Evolutionary conservation across 768 basidiomycete genomes (phyloP), one percentile per base, ranked within the genome.

Genomic region (Boletus sp.): DNA sequence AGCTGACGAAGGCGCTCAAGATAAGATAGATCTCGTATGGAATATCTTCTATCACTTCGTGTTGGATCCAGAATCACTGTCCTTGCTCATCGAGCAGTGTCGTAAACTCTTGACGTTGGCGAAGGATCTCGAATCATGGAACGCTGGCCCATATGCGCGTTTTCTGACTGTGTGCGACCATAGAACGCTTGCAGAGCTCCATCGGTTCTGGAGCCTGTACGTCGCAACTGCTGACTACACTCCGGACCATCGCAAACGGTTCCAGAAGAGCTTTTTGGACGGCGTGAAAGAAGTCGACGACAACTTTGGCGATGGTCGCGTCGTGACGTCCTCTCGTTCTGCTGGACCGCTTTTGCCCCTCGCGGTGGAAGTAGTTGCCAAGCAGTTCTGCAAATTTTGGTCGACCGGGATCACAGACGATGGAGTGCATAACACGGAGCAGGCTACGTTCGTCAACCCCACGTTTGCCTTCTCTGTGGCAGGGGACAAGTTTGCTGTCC

Each of bases 21-120:
- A 57, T 3, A 60, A 23, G 27, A 21, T 56, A 2, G 53, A 70
- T 3, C 50, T 48, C 37, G 48, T 70, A 23, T 71, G 69, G 70
- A 68, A 71, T 32, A 66, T 70, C 33, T 64, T 70, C 34, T 71
- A 70, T 54, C 70, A 70, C 49, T 45, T 70, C 27, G 8, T 57
- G 32, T 46, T 70, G 47, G 68, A 70, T 47, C 53, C 57, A 42
- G 57, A 45, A 2, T 65, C 70, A 1, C 47, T 62, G 1, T 48
- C 62, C 19, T 35, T 71, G 25, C 69, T 70, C 47, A 35, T 61
- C n/a, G 55, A 51, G n/a, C 68, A 70, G 25, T 71, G 70, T 35
- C 56, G 49, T 11, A 72, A 57, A 48, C 62, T 70, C 33, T 50
- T 51, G 15, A 25, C 32, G 8, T 41, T 66, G 41, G 56, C 62